These are phyloP conservation scores for Saccharomycopsis javanensis DNA, from an alignment of 805 yeast species.

Conservation along the genomic window DNA sequence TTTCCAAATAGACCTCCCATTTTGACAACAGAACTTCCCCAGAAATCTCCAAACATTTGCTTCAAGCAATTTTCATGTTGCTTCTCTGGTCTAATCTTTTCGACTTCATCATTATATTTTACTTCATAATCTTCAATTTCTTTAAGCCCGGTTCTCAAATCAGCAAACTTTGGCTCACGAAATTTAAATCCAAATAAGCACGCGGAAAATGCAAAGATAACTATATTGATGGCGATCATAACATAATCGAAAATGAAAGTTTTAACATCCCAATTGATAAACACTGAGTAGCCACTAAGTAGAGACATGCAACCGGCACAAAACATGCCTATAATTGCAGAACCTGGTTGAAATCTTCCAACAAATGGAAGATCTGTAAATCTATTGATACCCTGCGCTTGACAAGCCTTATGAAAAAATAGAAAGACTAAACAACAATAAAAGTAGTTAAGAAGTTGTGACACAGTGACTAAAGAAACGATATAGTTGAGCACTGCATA, in stretches of 20 bases:
- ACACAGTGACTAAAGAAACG: conserved; percentile 59
- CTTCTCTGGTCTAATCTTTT: not conserved
- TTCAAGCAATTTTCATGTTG: not conserved
- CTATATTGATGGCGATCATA: conserved; percentile 52
- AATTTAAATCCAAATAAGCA: conserved; percentile 38
- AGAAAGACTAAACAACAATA: conserved; percentile 49
- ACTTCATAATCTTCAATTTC: conserved; percentile 53
- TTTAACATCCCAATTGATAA: conserved; percentile 51
- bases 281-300: conserved; percentile 61
- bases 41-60: not conserved
- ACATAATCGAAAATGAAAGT: conserved; percentile 61
- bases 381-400: conserved; percentile 42
- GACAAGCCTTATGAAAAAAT: conserved; percentile 51
- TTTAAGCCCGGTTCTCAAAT: conserved; percentile 41
- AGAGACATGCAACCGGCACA: conserved; percentile 43
- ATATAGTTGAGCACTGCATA: conserved; percentile 64
- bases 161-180: conserved; percentile 39
- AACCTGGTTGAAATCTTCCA: conserved; percentile 52
- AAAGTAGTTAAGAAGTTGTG: conserved; percentile 54
- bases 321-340: conserved; percentile 39
- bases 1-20: not conserved
- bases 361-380: conserved; percentile 29
- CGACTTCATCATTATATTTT: conserved; percentile 1
- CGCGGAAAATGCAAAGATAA: conserved; percentile 44
- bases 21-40: not conserved